Conservation (phyloP, 176 grass and related monocot genomes). For the Raddia distichophylla region DNA sequence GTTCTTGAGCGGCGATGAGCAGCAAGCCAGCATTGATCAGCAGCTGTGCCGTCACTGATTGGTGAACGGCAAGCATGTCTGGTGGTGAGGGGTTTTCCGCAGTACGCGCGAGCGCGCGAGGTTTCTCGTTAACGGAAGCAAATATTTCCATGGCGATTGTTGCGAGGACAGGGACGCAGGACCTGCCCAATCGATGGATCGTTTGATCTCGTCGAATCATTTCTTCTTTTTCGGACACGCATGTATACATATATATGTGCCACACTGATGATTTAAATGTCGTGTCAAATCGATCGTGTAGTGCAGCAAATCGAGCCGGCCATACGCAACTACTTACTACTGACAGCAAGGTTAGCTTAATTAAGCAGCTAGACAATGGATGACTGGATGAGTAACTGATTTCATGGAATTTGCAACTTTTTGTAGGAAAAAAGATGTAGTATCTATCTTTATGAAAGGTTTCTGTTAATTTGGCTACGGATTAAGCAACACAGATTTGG, state of each 20-base stretch:
- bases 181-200: neutral
- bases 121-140: neutral
- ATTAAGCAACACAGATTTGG: too few species aligned
- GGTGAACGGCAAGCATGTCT: neutral
- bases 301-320: too few species aligned
- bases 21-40: neutral
- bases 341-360: too few species aligned
- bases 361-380: too few species aligned
- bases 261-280: neutral
- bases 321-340: too few species aligned
- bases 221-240: neutral
- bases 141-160: neutral
- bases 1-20: too few species aligned
- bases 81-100: neutral
- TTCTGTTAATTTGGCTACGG: too few species aligned
- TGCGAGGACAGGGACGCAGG: neutral
- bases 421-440: too few species aligned
- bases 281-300: neutral
- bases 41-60: neutral
- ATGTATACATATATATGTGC: too few species aligned
- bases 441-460: too few species aligned
- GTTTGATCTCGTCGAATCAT: neutral
- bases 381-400: too few species aligned
- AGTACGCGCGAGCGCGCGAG: neutral
- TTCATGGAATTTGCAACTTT: too few species aligned